These are phyloP conservation scores for Suhomyces atakaporum DNA, from an alignment of 1,139 yeast genomes.

Conservation along the genomic window DNA sequence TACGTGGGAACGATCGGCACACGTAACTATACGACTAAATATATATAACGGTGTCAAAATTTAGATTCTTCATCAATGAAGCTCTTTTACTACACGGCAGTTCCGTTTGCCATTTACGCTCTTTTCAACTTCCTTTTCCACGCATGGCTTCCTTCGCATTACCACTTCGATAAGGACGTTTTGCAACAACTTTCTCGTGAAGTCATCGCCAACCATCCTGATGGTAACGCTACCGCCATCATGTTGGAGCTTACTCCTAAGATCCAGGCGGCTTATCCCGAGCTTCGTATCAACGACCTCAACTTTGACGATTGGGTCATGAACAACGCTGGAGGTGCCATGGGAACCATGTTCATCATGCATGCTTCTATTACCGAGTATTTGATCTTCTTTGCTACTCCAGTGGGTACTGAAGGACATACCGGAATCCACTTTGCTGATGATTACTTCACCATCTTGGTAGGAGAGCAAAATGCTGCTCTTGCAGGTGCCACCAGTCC, in stretches of 20 bases:
- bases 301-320: slow-evolving; percentile 86
- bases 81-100: slow-evolving; percentile 16
- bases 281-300: slow-evolving; percentile 60
- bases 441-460: slow-evolving; percentile 88
- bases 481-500: slow-evolving; percentile 59
- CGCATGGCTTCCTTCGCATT: slow-evolving; percentile 71
- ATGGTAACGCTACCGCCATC: slow-evolving; percentile 61
- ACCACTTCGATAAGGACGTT: slow-evolving; percentile 55
- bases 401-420: slow-evolving; percentile 92
- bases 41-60: not conserved
- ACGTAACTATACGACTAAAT: slow-evolving; percentile 3
- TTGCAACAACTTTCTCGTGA: slow-evolving; percentile 52
- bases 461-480: slow-evolving; percentile 78
- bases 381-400: slow-evolving; percentile 42
- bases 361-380: slow-evolving; percentile 97
- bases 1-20: not conserved
- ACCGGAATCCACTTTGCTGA: slow-evolving; percentile 94
- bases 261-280: slow-evolving; percentile 62
- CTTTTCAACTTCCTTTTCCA: slow-evolving; percentile 47
- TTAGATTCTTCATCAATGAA: slow-evolving; percentile 12
- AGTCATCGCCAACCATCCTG: slow-evolving; percentile 54
- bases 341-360: slow-evolving; percentile 94
- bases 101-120: slow-evolving; percentile 30
- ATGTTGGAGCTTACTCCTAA: slow-evolving; percentile 62
- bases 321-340: slow-evolving; percentile 98